Evolutionary conservation across 164 flowering plant genomes (phyloP), one percentile per base, ranked within the genome.

Genomic region (Pachysandra terminalis): DNA sequence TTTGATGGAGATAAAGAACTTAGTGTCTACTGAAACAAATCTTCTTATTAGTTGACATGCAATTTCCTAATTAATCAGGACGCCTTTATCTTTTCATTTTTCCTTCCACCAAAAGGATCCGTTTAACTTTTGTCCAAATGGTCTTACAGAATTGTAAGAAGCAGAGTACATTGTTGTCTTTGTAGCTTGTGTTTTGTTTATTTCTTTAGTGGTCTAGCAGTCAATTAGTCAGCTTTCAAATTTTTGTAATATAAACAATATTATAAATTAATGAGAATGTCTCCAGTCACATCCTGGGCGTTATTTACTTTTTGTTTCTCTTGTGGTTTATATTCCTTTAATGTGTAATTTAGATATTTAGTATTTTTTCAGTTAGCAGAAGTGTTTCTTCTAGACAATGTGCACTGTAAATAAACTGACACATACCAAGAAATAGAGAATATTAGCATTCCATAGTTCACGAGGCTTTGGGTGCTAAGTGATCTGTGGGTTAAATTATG

Each of bases 1-100:
- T 84, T 84, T 91, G 80, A 73, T 74, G 83, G 90, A 86, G 90
- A 66, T 94, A 58, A 86, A 84, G 81, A 79, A 82, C 67, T 81
- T 94, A 78, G 78, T 86, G 68, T 91, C 95, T 71, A n/a, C 79
- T 69, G 73, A 75, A 65, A 74, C 68, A 53, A 78, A 81, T 66
- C 68, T 76, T 70, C 77, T 57, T 67, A 45, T 68, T 74, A 73
- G 78, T 58, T 80, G 74, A 67, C 40, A 60, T 56, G 40, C 58
- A 75, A 45, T 25, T 58, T 41, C 27, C 55, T 56, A 64, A 54
- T 49, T 45, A 61, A 7, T 35, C 53, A 19, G 59, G 41, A 48
- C 60, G 28, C 15, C 59, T 68, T 67, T 52, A 55, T 23, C 35
- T 61, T 68, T 32, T 19, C 56, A 10, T 23, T 12, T 64, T 45